Evolutionary conservation across 345 rosid genomes (phyloP).

Genomic region (Clarkia xantiana): DNA sequence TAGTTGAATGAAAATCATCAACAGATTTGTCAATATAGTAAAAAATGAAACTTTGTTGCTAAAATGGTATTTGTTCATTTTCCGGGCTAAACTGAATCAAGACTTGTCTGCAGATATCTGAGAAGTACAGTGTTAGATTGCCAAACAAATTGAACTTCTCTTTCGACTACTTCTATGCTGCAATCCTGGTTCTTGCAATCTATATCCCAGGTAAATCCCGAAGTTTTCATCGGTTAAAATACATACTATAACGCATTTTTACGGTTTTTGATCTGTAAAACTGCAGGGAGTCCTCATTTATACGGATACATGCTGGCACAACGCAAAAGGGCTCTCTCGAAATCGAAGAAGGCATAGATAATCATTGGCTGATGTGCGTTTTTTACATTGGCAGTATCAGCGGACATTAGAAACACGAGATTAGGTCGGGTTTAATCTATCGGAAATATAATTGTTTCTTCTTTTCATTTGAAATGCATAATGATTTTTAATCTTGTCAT

Average conservation of each 20-base stretch:
- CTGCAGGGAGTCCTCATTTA: slow-evolving; percentile 84
- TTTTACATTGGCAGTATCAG: too few relatives aligned
- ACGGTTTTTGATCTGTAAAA: background rate
- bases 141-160: slow-evolving; percentile 89
- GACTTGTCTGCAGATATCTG: slow-evolving; percentile 39
- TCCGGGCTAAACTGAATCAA: background rate
- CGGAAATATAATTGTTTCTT: too few relatives aligned
- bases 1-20: too few relatives aligned
- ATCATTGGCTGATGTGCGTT: too few relatives aligned
- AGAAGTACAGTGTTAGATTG: slow-evolving; percentile 62
- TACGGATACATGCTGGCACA: slow-evolving; percentile 79
- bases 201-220: slow-evolving; percentile 68
- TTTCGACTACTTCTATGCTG: slow-evolving; percentile 50
- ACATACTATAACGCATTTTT: background rate
- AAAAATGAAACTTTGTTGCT: slow-evolving; percentile 2
- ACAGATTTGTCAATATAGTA: background rate
- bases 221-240: background rate
- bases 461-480: too few relatives aligned
- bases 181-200: slow-evolving; percentile 50
- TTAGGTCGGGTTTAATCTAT: too few relatives aligned
- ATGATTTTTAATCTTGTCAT: too few relatives aligned
- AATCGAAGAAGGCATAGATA: slow-evolving; percentile 57
- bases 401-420: too few relatives aligned
- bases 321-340: slow-evolving; percentile 77
- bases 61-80: slow-evolving; percentile 3